Percentiles rank a stretch among this genome's conserved stretches.
phyloP scores from a whole-genome alignment of 768 basidiomycete species.

The Tremella fuciformis region DNA sequence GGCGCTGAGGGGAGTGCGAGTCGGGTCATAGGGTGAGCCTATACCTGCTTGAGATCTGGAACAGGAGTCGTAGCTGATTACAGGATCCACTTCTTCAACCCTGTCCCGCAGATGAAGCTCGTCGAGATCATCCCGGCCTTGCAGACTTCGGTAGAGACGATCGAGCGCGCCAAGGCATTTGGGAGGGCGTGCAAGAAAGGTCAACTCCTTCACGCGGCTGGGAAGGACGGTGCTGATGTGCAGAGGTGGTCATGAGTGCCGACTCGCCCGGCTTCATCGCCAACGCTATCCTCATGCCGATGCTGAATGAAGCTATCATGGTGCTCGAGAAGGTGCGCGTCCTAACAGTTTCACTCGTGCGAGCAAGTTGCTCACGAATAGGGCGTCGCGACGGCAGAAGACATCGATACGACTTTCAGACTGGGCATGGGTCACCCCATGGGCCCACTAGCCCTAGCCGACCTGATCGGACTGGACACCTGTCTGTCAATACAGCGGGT shows the following conservation, averaged over 20 bases:
- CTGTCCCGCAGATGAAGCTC: constrained; percentile 92
- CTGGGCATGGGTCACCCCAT: constrained; percentile 79
- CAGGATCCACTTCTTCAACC: constrained; percentile 95
- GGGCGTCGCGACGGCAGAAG: constrained; percentile 88
- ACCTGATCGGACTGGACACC: constrained; percentile 85
- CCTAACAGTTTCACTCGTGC: not conserved
- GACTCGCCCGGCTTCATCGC: constrained; percentile 96
- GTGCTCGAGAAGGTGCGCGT: constrained; percentile 73
- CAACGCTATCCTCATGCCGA: constrained; percentile 92
- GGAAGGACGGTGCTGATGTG: constrained; percentile 1
- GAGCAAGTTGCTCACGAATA: constrained; percentile 38
- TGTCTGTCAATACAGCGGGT: constrained; percentile 91
- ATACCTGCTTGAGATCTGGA: not conserved
- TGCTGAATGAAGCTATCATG: constrained; percentile 96
- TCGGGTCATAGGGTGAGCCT: constrained; percentile 64
- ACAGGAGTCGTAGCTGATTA: not conserved
- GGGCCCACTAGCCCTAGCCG: constrained; percentile 85
- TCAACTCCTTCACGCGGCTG: constrained; percentile 33
- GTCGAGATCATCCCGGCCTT: constrained; percentile 93
- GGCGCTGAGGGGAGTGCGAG: constrained; percentile 60
- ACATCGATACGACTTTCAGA: constrained; percentile 91
- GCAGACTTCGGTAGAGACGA: constrained; percentile 75
- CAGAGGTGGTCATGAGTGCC: constrained; percentile 84
- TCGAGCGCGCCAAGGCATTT: constrained; percentile 73
- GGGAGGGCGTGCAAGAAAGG: constrained; percentile 89